A percentile compares a stretch with the other conserved stretches of the same genome.
Evolutionary conservation across 495 filamentous ascomycete genomes (phyloP).

Genomic region (Tuber aestivum): DNA sequence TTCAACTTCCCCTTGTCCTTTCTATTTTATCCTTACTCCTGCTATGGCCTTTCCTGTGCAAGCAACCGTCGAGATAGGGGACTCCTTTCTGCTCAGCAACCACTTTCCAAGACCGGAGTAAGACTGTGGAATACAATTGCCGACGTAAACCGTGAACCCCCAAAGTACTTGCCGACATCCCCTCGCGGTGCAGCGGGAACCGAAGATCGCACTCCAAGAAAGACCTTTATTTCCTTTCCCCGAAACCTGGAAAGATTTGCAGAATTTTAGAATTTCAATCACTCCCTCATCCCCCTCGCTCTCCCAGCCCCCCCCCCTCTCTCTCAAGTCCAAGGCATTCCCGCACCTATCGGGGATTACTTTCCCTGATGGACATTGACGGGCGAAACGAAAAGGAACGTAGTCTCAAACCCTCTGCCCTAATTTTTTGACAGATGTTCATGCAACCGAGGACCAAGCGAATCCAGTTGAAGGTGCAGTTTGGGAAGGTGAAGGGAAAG

Average conservation of each 20-base stretch:
- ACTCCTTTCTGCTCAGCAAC: not conserved
- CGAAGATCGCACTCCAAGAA: constrained; percentile 28
- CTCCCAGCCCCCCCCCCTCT: not conserved
- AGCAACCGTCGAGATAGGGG: constrained; percentile 15
- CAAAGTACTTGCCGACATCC: constrained; percentile 37
- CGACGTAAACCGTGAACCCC: constrained; percentile 37
- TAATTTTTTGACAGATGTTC: constrained; percentile 1
- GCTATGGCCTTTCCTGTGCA: constrained; percentile 3
- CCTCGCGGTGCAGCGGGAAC: constrained; percentile 33
- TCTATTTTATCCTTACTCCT: not conserved
- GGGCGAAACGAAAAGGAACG: not conserved
- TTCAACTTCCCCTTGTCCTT: not conserved
- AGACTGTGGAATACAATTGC: constrained; percentile 38
- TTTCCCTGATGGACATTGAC: not conserved
- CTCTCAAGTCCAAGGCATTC: not conserved
- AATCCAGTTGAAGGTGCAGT: not conserved
- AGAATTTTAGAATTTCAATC: not conserved
- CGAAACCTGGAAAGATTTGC: not conserved
- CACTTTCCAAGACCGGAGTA: constrained; percentile 21
- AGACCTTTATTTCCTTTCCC: not conserved
- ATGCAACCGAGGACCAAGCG: not conserved
- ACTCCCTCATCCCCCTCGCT: not conserved
- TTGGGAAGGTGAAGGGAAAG: no score
- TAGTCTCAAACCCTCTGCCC: not conserved
- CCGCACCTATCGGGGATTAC: constrained; percentile 6